phyloP scores from a whole-genome alignment of 164 flowering plant species.

The Vitis rupestris region DNA sequence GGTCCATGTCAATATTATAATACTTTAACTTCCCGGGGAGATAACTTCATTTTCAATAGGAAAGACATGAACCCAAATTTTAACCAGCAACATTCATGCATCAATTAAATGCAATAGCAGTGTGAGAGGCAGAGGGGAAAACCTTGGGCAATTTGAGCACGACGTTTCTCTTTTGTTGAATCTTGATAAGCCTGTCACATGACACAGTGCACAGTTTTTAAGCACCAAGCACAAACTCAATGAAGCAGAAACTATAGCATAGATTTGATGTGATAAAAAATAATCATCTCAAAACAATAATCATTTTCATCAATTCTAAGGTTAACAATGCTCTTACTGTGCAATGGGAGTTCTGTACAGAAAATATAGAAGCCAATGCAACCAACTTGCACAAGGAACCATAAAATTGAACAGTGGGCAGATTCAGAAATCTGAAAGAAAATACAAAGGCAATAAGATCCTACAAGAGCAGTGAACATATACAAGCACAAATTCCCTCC shows the following conservation, averaged over 20 bases:
- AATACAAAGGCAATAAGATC: neutral
- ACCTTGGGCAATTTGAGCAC: slow-evolving; percentile 99
- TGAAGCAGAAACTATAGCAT: neutral
- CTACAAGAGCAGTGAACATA: neutral
- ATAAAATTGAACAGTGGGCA: neutral
- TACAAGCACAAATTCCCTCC: too few species aligned
- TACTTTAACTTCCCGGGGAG: too few species aligned
- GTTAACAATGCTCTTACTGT: neutral
- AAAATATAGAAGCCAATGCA: slow-evolving; percentile 13
- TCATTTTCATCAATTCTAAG: neutral
- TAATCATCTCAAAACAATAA: neutral
- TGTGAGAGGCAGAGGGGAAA: slow-evolving; percentile 1
- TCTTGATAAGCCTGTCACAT: slow-evolving; percentile 87
- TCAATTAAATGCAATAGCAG: too few species aligned
- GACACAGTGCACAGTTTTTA: neutral
- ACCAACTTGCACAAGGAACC: slow-evolving; percentile 5
- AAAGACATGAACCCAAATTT: too few species aligned
- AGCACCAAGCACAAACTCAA: neutral
- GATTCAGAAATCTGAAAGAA: too few species aligned
- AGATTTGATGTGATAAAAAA: neutral
- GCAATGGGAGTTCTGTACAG: neutral
- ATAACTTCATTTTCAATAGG: too few species aligned
- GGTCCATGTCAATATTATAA: too few species aligned
- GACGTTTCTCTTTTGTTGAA: slow-evolving; percentile 88
- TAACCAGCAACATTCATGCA: too few species aligned